A percentile compares a stretch with the other conserved stretches of the same genome.
phyloP scores from a whole-genome alignment of 192 early-diverging fungal species.

The Coemansia sp. region DNA sequence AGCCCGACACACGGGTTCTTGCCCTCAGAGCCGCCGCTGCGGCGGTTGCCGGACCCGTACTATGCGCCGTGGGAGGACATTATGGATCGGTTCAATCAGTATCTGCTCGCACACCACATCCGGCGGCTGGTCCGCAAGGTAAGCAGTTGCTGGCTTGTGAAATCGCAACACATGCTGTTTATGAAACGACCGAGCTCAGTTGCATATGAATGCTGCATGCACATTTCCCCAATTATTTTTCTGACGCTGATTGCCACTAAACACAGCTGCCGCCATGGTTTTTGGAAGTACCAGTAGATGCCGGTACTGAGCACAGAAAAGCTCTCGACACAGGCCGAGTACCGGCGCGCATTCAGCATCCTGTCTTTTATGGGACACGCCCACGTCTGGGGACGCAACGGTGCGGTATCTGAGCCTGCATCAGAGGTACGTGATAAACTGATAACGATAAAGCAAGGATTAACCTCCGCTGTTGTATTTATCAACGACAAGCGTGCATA shows the following conservation, averaged over 20 bases:
- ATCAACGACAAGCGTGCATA: neutral
- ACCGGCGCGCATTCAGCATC: conserved; percentile 82
- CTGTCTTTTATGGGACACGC: conserved; percentile 88
- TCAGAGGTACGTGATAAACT: conserved; percentile 57
- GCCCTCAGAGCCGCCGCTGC: conserved; percentile 73
- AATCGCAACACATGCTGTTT: neutral
- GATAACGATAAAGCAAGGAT: neutral
- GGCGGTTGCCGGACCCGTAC: conserved; percentile 70
- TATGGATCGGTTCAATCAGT: conserved; percentile 74
- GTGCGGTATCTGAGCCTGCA: conserved; percentile 56
- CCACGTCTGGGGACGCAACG: conserved; percentile 89
- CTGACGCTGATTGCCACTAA: neutral
- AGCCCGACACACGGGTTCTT: conserved; percentile 83
- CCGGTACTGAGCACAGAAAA: conserved; percentile 67
- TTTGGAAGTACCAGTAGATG: conserved; percentile 56
- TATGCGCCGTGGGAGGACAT: conserved; percentile 87
- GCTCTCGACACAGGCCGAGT: conserved; percentile 67
- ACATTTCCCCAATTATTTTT: conserved; percentile 2
- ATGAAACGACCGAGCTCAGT: neutral
- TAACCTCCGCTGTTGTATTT: neutral
- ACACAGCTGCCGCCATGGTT: neutral
- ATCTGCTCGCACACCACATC: conserved; percentile 69
- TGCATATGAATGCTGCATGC: conserved; percentile 5
- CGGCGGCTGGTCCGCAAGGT: conserved; percentile 69
- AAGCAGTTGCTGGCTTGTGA: conserved; percentile 14